Conservation (phyloP, 352 stramenopile species). For the Pythium angustatum region DNA sequence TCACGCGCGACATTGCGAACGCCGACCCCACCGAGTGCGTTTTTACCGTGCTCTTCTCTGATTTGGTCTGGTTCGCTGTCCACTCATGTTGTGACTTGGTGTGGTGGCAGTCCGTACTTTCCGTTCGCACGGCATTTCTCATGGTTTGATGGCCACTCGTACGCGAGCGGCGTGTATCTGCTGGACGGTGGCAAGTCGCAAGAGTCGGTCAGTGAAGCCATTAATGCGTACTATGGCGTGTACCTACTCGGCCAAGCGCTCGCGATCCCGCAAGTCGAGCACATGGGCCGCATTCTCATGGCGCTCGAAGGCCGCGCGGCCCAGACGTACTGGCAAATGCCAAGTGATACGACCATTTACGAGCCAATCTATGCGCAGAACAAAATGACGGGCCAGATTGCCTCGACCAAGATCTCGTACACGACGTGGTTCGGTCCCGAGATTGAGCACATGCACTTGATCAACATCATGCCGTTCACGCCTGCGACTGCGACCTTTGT, state of each 20-base stretch:
- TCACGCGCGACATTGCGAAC: conserved; percentile 81
- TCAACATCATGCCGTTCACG: conserved; percentile 93
- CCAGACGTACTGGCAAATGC: conserved; percentile 97
- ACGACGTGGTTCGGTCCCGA: conserved; percentile 87
- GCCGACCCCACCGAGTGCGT: conserved; percentile 63
- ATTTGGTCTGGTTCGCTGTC: no score
- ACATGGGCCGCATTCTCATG: conserved; percentile 92
- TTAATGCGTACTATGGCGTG: conserved; percentile 98
- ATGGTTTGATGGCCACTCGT: conserved; percentile 97
- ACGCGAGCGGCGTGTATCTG: conserved; percentile 94
- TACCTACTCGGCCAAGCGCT: conserved; percentile 90
- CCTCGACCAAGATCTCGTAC: conserved; percentile 78
- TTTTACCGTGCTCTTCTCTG: neutral
- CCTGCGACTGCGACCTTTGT: conserved; percentile 82
- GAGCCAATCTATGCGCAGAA: conserved; percentile 72
- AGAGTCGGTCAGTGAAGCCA: conserved; percentile 95
- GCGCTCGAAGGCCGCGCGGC: conserved; percentile 93
- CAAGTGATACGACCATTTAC: conserved; percentile 55
- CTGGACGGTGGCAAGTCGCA: conserved; percentile 95
- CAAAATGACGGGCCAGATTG: conserved; percentile 85
- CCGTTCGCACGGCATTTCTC: conserved; percentile 95
- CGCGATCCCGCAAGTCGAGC: conserved; percentile 61
- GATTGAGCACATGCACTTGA: conserved; percentile 87
- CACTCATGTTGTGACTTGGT: no score
- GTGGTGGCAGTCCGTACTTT: conserved; percentile 77